Percentiles rank a stretch among this genome's conserved stretches.
These are phyloP conservation scores for Musa schizocarpa DNA, from an alignment of 176 grass and related monocot genomes.

Conservation along the genomic window DNA sequence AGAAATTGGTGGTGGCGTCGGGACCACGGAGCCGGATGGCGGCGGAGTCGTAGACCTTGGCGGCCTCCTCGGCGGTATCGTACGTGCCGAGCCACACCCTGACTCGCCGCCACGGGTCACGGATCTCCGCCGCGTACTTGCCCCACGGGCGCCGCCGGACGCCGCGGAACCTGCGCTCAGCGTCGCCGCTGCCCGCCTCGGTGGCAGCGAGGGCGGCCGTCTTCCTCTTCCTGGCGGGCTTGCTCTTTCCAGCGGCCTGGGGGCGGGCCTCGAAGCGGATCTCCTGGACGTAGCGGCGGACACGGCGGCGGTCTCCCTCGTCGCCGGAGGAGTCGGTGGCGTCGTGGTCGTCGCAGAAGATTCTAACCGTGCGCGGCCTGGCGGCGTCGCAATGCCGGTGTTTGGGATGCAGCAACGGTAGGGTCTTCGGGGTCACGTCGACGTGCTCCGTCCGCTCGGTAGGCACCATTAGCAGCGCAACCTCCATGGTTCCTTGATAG, in stretches of 20 bases:
- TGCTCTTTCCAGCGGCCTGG: conserved; percentile 17
- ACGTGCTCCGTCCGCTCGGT: conserved; percentile 67
- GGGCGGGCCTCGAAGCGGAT: conserved; percentile 39
- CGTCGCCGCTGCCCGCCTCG: conserved; percentile 3
- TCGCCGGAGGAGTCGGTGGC: conserved; percentile 70
- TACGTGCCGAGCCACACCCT: conserved; percentile 90
- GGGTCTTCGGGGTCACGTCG: conserved; percentile 36
- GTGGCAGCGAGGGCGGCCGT: background rate
- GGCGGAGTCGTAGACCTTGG: conserved; percentile 75
- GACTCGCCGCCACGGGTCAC: conserved; percentile 64
- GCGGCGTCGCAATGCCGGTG: background rate
- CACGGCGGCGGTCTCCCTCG: conserved; percentile 41
- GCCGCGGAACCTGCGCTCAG: conserved; percentile 64
- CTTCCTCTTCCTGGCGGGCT: conserved; percentile 36
- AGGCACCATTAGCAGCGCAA: background rate
- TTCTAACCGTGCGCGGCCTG: conserved; percentile 34
- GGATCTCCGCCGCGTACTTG: conserved; percentile 96
- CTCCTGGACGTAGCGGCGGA: conserved; percentile 80
- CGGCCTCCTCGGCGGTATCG: conserved; percentile 87
- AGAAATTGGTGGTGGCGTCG: conserved; percentile 76
- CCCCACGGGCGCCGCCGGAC: conserved; percentile 80
- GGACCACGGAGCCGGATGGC: conserved; percentile 77
- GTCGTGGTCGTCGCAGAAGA: conserved; percentile 77
- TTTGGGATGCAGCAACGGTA: background rate
- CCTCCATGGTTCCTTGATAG: conserved; percentile 4